These are phyloP conservation scores for Umbelopsis ramanniana DNA, from an alignment of 192 early-diverging fungal species.

Conservation along the genomic window DNA sequence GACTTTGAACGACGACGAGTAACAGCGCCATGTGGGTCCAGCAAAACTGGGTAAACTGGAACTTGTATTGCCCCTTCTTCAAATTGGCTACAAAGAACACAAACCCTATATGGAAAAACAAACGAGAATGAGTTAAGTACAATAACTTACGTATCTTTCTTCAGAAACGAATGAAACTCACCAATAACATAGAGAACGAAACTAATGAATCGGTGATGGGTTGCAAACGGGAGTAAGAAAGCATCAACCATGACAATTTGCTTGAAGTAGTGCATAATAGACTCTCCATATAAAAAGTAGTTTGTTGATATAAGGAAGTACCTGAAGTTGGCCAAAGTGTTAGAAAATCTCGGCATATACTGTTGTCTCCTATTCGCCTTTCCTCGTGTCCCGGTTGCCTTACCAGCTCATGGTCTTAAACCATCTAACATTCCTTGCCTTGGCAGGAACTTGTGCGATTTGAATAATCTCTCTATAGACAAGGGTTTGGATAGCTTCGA, in stretches of 20 bases:
- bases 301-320: slow-evolving; percentile 90
- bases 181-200: slow-evolving; percentile 88
- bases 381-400: not conserved
- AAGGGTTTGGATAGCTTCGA: slow-evolving; percentile 79
- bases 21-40: slow-evolving; percentile 98
- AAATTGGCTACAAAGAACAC: slow-evolving; percentile 94
- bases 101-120: slow-evolving; percentile 54
- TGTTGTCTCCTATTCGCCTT: not conserved
- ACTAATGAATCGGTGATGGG: slow-evolving; percentile 93
- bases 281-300: slow-evolving; percentile 96
- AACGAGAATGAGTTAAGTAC: not conserved
- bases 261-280: slow-evolving; percentile 89
- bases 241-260: slow-evolving; percentile 83
- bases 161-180: slow-evolving; percentile 28
- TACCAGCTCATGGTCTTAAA: slow-evolving; percentile 90
- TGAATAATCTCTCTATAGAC: slow-evolving; percentile 96
- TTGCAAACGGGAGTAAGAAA: slow-evolving; percentile 81
- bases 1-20: slow-evolving; percentile 90
- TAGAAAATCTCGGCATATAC: not conserved
- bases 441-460: slow-evolving; percentile 81
- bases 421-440: slow-evolving; percentile 88
- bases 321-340: slow-evolving; percentile 37
- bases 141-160: not conserved
- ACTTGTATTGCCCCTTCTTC: slow-evolving; percentile 91
- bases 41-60: slow-evolving; percentile 95